A percentile compares a stretch with the other conserved stretches of the same genome.
phyloP scores from a whole-genome alignment of 164 flowering plant genomes.

The Houttuynia cordata region DNA sequence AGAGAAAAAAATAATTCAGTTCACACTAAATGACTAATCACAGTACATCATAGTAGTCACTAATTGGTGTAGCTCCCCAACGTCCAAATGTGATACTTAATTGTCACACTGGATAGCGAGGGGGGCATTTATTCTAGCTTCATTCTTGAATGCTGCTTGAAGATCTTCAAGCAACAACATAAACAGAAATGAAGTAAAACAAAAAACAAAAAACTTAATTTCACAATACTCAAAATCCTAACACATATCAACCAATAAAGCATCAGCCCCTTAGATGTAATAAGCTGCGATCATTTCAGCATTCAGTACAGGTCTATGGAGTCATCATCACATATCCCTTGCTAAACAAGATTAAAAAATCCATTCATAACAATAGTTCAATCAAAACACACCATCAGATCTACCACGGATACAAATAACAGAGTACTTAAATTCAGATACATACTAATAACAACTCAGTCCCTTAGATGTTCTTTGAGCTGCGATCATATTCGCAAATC shows the following conservation, averaged over 20 bases:
- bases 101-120: neutral
- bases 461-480: conserved; percentile 42
- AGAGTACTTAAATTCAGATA: too few relatives aligned
- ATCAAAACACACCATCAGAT: too few relatives aligned
- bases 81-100: neutral
- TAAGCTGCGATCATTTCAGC: too few relatives aligned
- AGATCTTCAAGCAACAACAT: neutral
- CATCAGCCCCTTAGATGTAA: too few relatives aligned
- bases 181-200: neutral
- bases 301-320: too few relatives aligned
- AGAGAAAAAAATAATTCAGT: neutral
- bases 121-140: conserved; percentile 2
- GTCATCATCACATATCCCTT: neutral
- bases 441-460: conserved; percentile 18
- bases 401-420: too few relatives aligned
- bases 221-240: too few relatives aligned
- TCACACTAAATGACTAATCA: neutral
- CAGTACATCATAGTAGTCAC: neutral
- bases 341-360: neutral
- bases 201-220: neutral
- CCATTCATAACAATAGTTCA: neutral
- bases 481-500: conserved; percentile 46
- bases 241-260: too few relatives aligned
- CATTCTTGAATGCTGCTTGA: neutral
- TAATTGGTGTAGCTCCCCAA: conserved; percentile 1